A percentile compares a stretch with the other conserved stretches of the same genome.
Conservation (phyloP, 2,329 filamentous ascomycete genomes). For the Aspergillus sp. region DNA sequence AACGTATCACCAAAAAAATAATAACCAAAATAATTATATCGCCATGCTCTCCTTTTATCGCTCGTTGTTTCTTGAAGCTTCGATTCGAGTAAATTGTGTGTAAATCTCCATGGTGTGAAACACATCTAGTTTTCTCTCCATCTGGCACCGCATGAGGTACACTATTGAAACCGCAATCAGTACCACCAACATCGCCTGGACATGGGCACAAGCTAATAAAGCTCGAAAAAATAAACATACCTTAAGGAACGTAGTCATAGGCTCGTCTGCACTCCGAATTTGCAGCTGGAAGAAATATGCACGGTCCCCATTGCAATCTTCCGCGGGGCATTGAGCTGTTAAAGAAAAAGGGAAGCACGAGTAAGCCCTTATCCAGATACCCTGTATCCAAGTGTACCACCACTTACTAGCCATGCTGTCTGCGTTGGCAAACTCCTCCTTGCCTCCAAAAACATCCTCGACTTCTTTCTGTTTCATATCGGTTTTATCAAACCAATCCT, state of each 20-base stretch:
- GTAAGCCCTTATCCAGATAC: slow-evolving; percentile 6
- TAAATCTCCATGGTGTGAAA: not conserved
- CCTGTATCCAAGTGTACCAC: not conserved
- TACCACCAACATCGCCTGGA: too few relatives aligned
- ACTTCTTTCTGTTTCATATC: slow-evolving; percentile 77
- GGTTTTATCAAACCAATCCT: slow-evolving; percentile 76
- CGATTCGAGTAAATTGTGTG: too few relatives aligned
- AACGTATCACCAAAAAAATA: too few relatives aligned
- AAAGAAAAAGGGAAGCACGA: slow-evolving; percentile 1
- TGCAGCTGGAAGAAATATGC: slow-evolving; percentile 96
- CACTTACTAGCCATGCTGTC: slow-evolving; percentile 65
- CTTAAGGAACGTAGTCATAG: slow-evolving; percentile 96
- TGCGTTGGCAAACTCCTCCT: slow-evolving; percentile 85
- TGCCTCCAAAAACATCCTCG: slow-evolving; percentile 85
- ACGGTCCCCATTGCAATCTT: slow-evolving; percentile 73
- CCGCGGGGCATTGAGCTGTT: slow-evolving; percentile 73
- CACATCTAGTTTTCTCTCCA: slow-evolving; percentile 44
- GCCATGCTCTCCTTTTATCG: too few relatives aligned
- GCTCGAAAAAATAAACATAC: slow-evolving; percentile 38
- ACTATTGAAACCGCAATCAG: slow-evolving; percentile 24
- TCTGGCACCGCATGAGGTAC: slow-evolving; percentile 40
- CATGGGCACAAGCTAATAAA: too few relatives aligned
- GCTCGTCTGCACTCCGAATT: slow-evolving; percentile 96
- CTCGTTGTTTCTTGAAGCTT: too few relatives aligned
- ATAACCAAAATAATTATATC: too few relatives aligned